Conservation (phyloP, 495 filamentous ascomycete species). For the Hypoxylon lienhwacheense region DNA sequence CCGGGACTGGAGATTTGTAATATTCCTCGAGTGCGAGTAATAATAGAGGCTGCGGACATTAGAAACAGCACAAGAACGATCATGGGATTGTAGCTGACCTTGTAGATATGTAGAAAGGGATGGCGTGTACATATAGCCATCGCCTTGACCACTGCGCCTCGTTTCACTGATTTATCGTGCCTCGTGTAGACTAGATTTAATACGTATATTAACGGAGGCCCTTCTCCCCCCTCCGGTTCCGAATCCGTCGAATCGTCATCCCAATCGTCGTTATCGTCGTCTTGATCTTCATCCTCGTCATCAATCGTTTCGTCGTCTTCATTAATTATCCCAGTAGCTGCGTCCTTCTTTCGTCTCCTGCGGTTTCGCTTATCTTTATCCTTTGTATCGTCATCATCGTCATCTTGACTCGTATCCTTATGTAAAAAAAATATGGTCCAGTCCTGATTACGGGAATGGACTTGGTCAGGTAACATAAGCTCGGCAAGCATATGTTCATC, state of each 20-base stretch:
- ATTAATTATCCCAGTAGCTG: conserved; percentile 57
- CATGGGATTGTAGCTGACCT: conserved; percentile 56
- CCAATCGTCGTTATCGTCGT: conserved; percentile 60
- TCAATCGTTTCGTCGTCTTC: conserved; percentile 52
- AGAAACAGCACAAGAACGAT: conserved; percentile 21
- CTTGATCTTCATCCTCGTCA: conserved; percentile 44
- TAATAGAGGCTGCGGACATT: conserved; percentile 71
- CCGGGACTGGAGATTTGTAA: conserved; percentile 86
- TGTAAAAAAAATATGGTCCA: conserved; percentile 99
- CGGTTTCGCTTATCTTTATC: conserved; percentile 55
- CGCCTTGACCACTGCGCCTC: conserved; percentile 94
- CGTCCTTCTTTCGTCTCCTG: conserved; percentile 48
- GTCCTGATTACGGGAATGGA: conserved; percentile 91
- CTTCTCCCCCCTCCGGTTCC: conserved; percentile 69
- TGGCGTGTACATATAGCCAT: conserved; percentile 99
- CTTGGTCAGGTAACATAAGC: conserved; percentile 97
- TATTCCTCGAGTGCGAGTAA: conserved; percentile 96
- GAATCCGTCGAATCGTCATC: conserved; percentile 57
- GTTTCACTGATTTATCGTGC: conserved; percentile 85
- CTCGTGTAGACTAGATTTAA: conserved; percentile 98
- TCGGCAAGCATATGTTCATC: conserved; percentile 97
- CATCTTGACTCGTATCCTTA: conserved; percentile 83
- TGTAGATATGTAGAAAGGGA: conserved; percentile 99
- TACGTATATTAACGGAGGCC: conserved; percentile 95
- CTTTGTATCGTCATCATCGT: conserved; percentile 64